Base-by-base conservation (phyloP, 2,329 filamentous ascomycete genomes). In the Metarhizium brunneum region DNA sequence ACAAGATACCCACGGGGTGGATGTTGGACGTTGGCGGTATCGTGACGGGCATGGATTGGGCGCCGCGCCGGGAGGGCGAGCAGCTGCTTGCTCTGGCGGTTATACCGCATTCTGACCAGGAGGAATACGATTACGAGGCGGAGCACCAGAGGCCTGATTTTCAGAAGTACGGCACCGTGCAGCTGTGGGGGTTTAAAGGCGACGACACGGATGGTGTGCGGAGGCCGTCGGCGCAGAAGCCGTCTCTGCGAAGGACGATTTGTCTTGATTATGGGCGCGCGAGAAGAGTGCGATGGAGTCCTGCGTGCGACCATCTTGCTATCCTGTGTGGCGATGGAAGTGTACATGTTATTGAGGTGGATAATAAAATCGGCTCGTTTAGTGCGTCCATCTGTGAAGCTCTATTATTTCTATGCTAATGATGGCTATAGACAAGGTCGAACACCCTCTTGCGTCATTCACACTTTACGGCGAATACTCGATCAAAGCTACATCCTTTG, bases 11-110 rank as follows among this genome's bases (percentile, higher is more conserved):
- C 59, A 71, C 59, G 66, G 79, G 78, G 4, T 83, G 78, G 78
- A 68, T 82, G 59, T 62, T 84, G 14, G 77, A 84, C 56, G 71
- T 75, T 0, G 80, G 78, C 11, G 80, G 81, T 52, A 71, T 82
- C 14, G 74, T 80, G 4, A 65, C 78, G 4, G 70, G 74, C 30
- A 75, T 83, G 65, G 75, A 73, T 50, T 84, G 81, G 81, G 77
- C 75, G 1, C 75, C 76, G 2, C 57, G 60, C 8, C 60, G 67
- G 2, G 63, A 68, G 18, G 62, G 66, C 6, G 65, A 71, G 3
- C 80, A 82, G 62, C 64, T 80, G 30, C 72, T 84, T 8, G 80
- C 79, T 2, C 62, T 83, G 35, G 75, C 78, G 1, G 70, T 80
- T 3, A 68, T 77, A 6, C 80, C 81, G 1, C 74, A 77, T 56